Evolutionary conservation across 1,284 basidiomycete genomes (phyloP).

Genomic region (Moesziomyces antarcticus): DNA sequence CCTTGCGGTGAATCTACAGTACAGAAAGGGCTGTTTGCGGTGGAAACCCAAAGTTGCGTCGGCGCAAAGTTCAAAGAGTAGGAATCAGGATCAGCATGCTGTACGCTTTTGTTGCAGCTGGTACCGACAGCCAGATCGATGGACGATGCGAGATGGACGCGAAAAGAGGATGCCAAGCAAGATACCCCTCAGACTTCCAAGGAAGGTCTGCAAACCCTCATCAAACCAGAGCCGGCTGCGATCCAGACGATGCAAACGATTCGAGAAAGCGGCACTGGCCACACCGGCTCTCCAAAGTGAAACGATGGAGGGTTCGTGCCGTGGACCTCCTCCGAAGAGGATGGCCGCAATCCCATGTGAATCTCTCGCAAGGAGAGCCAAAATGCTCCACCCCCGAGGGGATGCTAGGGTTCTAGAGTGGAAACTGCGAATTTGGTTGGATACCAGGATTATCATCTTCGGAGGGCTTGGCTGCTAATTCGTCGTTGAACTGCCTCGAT

Average conservation of each 20-base stretch:
- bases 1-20: conserved; percentile 48
- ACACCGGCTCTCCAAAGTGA: conserved; percentile 58
- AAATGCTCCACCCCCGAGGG: conserved; percentile 56
- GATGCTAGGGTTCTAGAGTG: conserved; percentile 67
- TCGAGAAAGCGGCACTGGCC: conserved; percentile 60
- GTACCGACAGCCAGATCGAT: conserved; percentile 1
- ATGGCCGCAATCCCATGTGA: conserved; percentile 58
- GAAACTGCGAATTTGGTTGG: conserved; percentile 69
- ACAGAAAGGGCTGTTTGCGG: conserved; percentile 23
- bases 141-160: conserved; percentile 13
- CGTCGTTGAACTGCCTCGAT: background rate
- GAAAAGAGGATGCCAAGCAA: conserved; percentile 2
- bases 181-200: conserved; percentile 67
- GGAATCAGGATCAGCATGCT: conserved; percentile 16
- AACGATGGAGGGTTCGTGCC: conserved; percentile 65
- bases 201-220: conserved; percentile 68
- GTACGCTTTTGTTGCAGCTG: background rate
- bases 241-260: conserved; percentile 66
- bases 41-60: conserved; percentile 5
- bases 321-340: conserved; percentile 58
- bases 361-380: conserved; percentile 67
- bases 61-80: conserved; percentile 2
- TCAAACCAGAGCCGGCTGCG: conserved; percentile 66
- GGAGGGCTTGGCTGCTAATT: conserved; percentile 40
- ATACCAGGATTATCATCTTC: conserved; percentile 68